phyloP scores from a whole-genome alignment of 2,329 filamentous ascomycete species.

The Zymoseptoria tritici region DNA sequence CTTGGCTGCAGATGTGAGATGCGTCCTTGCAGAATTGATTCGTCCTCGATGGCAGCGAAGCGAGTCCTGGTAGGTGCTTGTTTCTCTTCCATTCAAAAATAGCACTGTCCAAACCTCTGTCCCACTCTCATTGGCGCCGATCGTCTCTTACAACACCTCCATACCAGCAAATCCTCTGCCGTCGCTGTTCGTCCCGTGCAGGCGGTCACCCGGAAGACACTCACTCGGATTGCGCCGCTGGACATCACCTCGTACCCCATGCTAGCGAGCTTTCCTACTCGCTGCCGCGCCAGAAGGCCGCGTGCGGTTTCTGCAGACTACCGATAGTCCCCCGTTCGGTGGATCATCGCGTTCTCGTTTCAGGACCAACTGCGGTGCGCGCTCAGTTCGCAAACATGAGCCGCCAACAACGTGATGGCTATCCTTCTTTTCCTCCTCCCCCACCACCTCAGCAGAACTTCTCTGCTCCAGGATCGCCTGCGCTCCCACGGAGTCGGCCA shows the following conservation, averaged over 20 bases:
- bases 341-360: slow-evolving; percentile 4
- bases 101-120: slow-evolving; percentile 1
- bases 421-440: slow-evolving; percentile 4
- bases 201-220: slow-evolving; percentile 1
- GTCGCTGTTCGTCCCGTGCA: not conserved
- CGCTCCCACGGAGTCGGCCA: slow-evolving; percentile 9
- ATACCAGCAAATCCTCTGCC: not conserved
- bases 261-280: slow-evolving; percentile 17
- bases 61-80: slow-evolving; percentile 1
- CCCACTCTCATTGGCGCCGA: slow-evolving; percentile 1
- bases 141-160: not conserved
- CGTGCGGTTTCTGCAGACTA: slow-evolving; percentile 8
- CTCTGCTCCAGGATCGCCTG: slow-evolving; percentile 8
- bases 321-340: slow-evolving; percentile 8
- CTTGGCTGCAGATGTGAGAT: not conserved
- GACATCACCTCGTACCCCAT: slow-evolving; percentile 3
- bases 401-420: slow-evolving; percentile 26
- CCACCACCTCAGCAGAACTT: slow-evolving; percentile 24
- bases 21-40: not conserved
- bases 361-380: slow-evolving; percentile 12
- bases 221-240: not conserved
- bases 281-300: slow-evolving; percentile 9
- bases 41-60: not conserved
- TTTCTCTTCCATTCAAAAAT: slow-evolving; percentile 5
- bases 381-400: slow-evolving; percentile 21